phyloP scores from a whole-genome alignment of 768 basidiomycete species.

The Leccinum disarticulatum region DNA sequence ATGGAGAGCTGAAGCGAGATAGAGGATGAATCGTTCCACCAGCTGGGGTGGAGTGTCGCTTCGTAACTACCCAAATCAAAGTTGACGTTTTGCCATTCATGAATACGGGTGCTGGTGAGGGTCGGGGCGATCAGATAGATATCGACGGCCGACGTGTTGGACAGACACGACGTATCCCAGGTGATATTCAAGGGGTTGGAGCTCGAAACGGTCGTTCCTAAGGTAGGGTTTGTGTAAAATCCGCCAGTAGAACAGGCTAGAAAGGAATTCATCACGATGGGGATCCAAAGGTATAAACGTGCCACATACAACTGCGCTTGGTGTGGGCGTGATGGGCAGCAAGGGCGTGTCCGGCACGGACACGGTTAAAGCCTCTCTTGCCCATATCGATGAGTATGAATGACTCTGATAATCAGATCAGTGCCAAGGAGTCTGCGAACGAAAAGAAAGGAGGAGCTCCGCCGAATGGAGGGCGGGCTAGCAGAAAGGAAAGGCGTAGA shows the following conservation, averaged over 20 bases:
- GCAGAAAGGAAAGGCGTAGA: conserved; percentile 18
- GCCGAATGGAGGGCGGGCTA: conserved; percentile 23
- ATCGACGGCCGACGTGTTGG: conserved; percentile 48
- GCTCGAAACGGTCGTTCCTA: conserved; percentile 46
- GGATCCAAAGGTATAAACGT: not conserved
- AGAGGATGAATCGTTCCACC: conserved; percentile 64
- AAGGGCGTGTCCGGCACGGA: conserved; percentile 24
- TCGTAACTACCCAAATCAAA: conserved; percentile 49
- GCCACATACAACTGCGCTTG: conserved; percentile 30
- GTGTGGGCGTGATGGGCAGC: conserved; percentile 16
- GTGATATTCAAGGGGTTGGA: conserved; percentile 51
- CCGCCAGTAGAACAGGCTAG: conserved; percentile 56
- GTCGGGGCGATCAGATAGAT: conserved; percentile 65
- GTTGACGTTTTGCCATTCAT: conserved; percentile 57
- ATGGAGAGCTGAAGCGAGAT: conserved; percentile 60
- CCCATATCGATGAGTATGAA: conserved; percentile 19
- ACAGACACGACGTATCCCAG: conserved; percentile 66
- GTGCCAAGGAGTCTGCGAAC: conserved; percentile 6
- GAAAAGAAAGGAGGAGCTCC: conserved; percentile 29
- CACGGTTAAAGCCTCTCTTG: conserved; percentile 29
- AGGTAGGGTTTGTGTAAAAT: conserved; percentile 59
- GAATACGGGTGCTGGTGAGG: conserved; percentile 42
- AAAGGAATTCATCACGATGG: conserved; percentile 1
- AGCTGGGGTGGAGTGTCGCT: conserved; percentile 53
- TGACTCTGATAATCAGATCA: not conserved